phyloP scores from a whole-genome alignment of 2,329 filamentous ascomycete species.

The Colletotrichum costaricense region DNA sequence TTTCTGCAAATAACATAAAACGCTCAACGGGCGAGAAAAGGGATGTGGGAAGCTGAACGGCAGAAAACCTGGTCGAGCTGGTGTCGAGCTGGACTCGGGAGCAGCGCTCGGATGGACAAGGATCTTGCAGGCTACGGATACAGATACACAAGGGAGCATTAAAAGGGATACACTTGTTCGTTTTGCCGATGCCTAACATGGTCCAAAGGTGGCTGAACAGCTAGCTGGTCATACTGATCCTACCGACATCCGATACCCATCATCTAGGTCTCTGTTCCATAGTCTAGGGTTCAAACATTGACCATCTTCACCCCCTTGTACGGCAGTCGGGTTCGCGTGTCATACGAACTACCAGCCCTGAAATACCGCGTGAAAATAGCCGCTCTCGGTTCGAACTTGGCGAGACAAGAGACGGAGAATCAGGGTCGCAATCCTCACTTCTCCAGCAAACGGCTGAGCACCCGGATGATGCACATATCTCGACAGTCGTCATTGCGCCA shows the following conservation, averaged over 20 bases:
- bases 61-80: not conserved
- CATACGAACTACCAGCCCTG: not conserved
- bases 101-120: not conserved
- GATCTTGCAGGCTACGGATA: not conserved
- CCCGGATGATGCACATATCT: not conserved
- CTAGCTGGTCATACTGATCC: not conserved
- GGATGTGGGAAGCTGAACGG: not conserved
- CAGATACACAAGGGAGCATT: not conserved
- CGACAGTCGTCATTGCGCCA: not conserved
- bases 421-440: not conserved
- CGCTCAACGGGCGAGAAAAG: not conserved
- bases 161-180: not conserved
- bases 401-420: not conserved
- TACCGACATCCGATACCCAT: not conserved
- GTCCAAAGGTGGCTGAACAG: not conserved
- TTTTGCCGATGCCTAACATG: not conserved
- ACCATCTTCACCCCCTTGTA: not conserved
- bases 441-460: not conserved
- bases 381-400: not conserved
- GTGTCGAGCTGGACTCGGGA: not conserved
- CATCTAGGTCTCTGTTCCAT: not conserved
- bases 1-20: conserved; percentile 1
- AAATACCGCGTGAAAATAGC: not conserved
- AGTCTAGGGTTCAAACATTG: not conserved
- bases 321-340: not conserved